Percentiles rank a stretch among this genome's conserved stretches.
Conservation (phyloP, 768 basidiomycete species). For the Dentipellis sp. region DNA sequence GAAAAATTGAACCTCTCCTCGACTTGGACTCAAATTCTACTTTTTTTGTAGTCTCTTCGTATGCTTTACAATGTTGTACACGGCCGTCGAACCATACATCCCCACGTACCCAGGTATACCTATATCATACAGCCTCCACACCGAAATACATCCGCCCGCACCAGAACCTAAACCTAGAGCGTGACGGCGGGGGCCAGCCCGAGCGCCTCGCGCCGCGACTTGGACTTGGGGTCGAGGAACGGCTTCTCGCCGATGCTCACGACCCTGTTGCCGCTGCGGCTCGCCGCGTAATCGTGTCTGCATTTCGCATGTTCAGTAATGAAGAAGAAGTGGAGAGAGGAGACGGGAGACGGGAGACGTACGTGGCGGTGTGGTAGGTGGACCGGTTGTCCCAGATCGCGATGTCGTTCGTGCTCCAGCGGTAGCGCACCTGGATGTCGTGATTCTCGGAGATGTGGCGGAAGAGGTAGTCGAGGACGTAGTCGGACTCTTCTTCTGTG, state of each 20-base stretch:
- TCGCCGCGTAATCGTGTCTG: not conserved
- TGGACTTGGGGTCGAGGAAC: slow-evolving; percentile 1
- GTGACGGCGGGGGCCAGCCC: not conserved
- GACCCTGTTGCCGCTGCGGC: not conserved
- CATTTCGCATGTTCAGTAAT: not conserved
- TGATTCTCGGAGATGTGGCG: slow-evolving; percentile 59
- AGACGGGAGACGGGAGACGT: not conserved
- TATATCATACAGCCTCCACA: not conserved
- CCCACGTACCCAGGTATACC: not conserved
- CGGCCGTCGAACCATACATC: not conserved
- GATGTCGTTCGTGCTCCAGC: slow-evolving; percentile 66
- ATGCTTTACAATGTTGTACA: not conserved
- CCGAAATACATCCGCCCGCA: not conserved
- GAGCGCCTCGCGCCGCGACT: slow-evolving; percentile 2
- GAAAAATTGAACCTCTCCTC: no score
- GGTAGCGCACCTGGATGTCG: slow-evolving; percentile 70
- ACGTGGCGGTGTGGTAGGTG: slow-evolving; percentile 2
- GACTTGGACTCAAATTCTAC: not conserved
- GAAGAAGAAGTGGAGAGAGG: not conserved
- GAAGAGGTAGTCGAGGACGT: slow-evolving; percentile 61
- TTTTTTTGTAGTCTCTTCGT: not conserved
- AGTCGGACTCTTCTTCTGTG: slow-evolving; percentile 76
- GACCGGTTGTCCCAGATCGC: slow-evolving; percentile 74
- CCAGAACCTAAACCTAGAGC: not conserved
- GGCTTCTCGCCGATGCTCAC: slow-evolving; percentile 5